phyloP scores from a whole-genome alignment of 2,329 filamentous ascomycete species.

The Pseudogymnoascus sp. region DNA sequence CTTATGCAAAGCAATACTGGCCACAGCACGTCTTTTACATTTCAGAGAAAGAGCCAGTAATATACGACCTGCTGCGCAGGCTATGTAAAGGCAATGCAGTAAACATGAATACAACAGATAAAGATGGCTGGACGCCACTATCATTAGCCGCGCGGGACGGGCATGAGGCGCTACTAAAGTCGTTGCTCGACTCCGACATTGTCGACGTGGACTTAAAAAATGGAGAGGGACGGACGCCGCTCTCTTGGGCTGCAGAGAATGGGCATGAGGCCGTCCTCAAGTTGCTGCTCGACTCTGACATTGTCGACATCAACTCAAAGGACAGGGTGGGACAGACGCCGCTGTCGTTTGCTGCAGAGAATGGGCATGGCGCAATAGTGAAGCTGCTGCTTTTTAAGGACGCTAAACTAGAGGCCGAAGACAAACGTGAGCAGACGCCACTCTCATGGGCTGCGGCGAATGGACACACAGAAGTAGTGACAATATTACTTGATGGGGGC shows the following conservation, averaged over 20 bases:
- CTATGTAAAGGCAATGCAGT: constrained; percentile 10
- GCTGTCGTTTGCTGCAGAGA: neutral
- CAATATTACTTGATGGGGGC: neutral
- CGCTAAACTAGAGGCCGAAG: neutral
- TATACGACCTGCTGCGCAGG: neutral
- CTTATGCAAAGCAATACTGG: constrained; percentile 13
- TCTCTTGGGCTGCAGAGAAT: constrained; percentile 8
- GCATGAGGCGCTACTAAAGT: constrained; percentile 2
- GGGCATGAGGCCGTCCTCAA: constrained; percentile 5
- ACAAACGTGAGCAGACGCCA: neutral
- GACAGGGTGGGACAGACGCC: neutral
- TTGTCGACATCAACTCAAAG: constrained; percentile 6
- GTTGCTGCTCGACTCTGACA: neutral
- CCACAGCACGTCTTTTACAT: neutral
- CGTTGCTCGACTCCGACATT: neutral
- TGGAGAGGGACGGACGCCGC: neutral
- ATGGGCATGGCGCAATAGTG: neutral
- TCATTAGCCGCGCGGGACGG: constrained; percentile 6
- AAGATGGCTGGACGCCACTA: neutral
- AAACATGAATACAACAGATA: constrained; percentile 10
- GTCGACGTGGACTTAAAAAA: constrained; percentile 1
- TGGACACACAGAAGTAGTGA: neutral
- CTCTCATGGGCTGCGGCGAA: neutral
- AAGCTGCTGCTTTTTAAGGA: neutral
- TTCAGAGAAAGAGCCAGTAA: neutral